phyloP scores from a whole-genome alignment of 2,329 filamentous ascomycete genomes.

The Fonsecaea nubica region DNA sequence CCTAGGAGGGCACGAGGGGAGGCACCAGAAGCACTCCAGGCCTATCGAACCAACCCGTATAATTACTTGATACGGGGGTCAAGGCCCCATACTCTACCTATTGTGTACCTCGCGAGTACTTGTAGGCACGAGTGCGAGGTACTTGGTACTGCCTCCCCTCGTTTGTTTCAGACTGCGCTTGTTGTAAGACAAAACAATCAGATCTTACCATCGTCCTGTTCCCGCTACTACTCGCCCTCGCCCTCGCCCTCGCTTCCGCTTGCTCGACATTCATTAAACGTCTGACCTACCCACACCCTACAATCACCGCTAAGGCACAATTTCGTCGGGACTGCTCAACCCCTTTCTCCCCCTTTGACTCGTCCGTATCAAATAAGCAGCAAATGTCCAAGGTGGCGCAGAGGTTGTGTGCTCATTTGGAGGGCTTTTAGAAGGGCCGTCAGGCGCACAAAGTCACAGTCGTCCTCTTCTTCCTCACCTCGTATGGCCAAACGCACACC shows the following conservation, averaged over 20 bases:
- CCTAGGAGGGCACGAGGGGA: background rate
- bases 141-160: background rate
- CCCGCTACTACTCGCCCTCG: too few species aligned
- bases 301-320: background rate
- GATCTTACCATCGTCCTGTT: background rate
- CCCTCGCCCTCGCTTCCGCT: background rate
- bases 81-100: background rate
- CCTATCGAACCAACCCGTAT: background rate
- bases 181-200: background rate
- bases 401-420: background rate
- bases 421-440: background rate
- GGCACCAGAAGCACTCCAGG: background rate
- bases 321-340: background rate
- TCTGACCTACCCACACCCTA: slow-evolving; percentile 4
- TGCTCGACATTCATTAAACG: slow-evolving; percentile 1
- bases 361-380: slow-evolving; percentile 8
- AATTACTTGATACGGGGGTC: slow-evolving; percentile 7
- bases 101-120: too few species aligned
- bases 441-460: background rate
- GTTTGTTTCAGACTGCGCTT: background rate
- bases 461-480: background rate
- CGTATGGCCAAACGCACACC: slow-evolving; percentile 4
- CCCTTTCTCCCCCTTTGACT: background rate
- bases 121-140: background rate
- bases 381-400: slow-evolving; percentile 6